phyloP scores from a whole-genome alignment of 495 filamentous ascomycete genomes.

The Lasiosphaeris hirsuta region DNA sequence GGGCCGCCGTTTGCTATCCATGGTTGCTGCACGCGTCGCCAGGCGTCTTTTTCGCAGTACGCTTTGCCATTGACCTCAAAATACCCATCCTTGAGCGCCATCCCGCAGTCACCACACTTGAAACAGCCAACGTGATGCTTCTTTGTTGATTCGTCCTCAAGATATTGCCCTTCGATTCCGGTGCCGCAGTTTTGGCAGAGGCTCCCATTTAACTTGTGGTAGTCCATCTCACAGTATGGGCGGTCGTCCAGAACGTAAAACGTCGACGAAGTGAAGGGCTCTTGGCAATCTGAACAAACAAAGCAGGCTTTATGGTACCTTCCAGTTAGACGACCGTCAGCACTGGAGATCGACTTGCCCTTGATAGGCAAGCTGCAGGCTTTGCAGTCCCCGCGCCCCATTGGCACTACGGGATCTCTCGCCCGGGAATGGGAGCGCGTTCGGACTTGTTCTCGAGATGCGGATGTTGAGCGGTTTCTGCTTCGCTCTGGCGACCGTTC shows the following conservation, averaged over 20 bases:
- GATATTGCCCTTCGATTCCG: slow-evolving; percentile 91
- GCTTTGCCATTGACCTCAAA: slow-evolving; percentile 51
- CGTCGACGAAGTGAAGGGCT: slow-evolving; percentile 80
- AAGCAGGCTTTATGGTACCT: slow-evolving; percentile 94
- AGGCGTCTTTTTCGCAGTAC: slow-evolving; percentile 86
- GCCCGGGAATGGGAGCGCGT: slow-evolving; percentile 19
- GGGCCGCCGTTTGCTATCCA: slow-evolving; percentile 8
- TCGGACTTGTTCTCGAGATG: slow-evolving; percentile 12
- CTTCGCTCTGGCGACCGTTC: slow-evolving; percentile 16
- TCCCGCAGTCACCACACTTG: slow-evolving; percentile 65
- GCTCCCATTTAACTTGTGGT: slow-evolving; percentile 86
- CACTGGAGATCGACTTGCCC: slow-evolving; percentile 90
- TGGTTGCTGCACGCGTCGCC: slow-evolving; percentile 47
- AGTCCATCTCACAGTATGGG: slow-evolving; percentile 89
- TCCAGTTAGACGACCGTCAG: slow-evolving; percentile 88
- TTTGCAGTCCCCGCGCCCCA: slow-evolving; percentile 71
- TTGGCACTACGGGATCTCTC: slow-evolving; percentile 9
- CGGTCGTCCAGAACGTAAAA: slow-evolving; percentile 88
- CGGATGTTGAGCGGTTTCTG: slow-evolving; percentile 6
- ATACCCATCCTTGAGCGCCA: slow-evolving; percentile 61
- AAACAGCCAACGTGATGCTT: slow-evolving; percentile 90
- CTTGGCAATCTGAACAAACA: slow-evolving; percentile 78
- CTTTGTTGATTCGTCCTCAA: slow-evolving; percentile 73
- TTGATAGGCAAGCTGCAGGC: slow-evolving; percentile 75
- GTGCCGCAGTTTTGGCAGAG: slow-evolving; percentile 73